A percentile compares a stretch with the other conserved stretches of the same genome.
phyloP scores from a whole-genome alignment of 768 basidiomycete species.

The Suillus subluteus region DNA sequence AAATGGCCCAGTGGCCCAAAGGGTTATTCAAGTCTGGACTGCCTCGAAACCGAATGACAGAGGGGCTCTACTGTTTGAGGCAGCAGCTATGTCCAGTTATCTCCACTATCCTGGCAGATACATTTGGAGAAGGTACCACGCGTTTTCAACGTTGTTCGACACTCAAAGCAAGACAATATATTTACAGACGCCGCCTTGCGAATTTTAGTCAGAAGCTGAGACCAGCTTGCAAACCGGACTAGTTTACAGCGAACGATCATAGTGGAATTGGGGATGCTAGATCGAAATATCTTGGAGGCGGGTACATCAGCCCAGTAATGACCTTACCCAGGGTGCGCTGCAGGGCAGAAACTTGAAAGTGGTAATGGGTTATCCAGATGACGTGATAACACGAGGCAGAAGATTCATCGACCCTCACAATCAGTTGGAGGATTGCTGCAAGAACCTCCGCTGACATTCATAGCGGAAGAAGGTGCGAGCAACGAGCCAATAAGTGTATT shows the following conservation, averaged over 20 bases:
- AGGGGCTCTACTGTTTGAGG: neutral
- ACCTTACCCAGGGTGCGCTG: neutral
- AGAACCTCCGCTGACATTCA: constrained; percentile 7
- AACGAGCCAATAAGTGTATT: neutral
- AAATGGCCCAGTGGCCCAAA: neutral
- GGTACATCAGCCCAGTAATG: neutral
- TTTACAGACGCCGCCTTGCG: constrained; percentile 7
- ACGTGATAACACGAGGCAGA: neutral
- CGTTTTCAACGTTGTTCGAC: neutral
- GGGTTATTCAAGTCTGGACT: neutral
- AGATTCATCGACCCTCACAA: neutral
- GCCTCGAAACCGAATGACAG: neutral
- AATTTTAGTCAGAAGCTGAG: constrained; percentile 4
- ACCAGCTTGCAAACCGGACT: neutral
- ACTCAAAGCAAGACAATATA: neutral
- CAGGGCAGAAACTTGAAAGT: neutral
- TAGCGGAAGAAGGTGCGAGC: constrained; percentile 7
- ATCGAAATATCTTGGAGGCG: neutral
- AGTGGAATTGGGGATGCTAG: constrained; percentile 1
- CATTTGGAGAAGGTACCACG: constrained; percentile 2
- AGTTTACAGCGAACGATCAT: constrained; percentile 3
- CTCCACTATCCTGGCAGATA: neutral
- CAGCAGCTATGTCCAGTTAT: neutral
- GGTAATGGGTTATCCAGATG: neutral
- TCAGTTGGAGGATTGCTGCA: constrained; percentile 6